Conservation (phyloP, 78 protist species). For the Speleostelium caveatum region DNA sequence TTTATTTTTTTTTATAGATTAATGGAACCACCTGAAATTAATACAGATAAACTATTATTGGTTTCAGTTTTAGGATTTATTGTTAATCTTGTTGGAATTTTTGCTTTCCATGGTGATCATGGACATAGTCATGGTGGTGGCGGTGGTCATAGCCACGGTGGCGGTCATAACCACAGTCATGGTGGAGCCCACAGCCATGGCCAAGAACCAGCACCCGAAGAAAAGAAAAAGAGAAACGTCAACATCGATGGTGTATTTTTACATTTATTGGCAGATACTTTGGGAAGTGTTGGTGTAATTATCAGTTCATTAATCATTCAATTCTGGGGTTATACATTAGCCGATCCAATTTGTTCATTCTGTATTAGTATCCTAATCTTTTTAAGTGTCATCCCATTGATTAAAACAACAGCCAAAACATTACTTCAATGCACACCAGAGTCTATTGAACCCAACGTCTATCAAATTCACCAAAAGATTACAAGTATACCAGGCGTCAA, state of each 20-base stretch:
- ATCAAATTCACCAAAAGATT: conserved; percentile 22
- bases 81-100: conserved; percentile 95
- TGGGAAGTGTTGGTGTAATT: conserved; percentile 98
- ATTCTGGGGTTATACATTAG: conserved; percentile 82
- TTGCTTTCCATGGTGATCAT: conserved; percentile 89
- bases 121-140: conserved; percentile 74
- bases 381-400: conserved; percentile 89
- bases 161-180: conserved; percentile 82
- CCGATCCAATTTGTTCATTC: conserved; percentile 96
- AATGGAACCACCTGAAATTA: conserved; percentile 89
- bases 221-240: conserved; percentile 69
- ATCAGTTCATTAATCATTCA: conserved; percentile 89
- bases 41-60: conserved; percentile 85
- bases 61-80: conserved; percentile 94
- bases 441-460: not conserved
- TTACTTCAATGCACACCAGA: conserved; percentile 90
- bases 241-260: conserved; percentile 90
- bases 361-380: conserved; percentile 89
- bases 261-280: conserved; percentile 97
- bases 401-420: conserved; percentile 60
- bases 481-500: conserved; percentile 18
- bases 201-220: conserved; percentile 3
- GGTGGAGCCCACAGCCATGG: conserved; percentile 26
- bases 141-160: conserved; percentile 40
- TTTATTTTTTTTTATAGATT: conserved; percentile 15